Conservation (phyloP, 352 stramenopile species). For the Pythium utonaiense region DNA sequence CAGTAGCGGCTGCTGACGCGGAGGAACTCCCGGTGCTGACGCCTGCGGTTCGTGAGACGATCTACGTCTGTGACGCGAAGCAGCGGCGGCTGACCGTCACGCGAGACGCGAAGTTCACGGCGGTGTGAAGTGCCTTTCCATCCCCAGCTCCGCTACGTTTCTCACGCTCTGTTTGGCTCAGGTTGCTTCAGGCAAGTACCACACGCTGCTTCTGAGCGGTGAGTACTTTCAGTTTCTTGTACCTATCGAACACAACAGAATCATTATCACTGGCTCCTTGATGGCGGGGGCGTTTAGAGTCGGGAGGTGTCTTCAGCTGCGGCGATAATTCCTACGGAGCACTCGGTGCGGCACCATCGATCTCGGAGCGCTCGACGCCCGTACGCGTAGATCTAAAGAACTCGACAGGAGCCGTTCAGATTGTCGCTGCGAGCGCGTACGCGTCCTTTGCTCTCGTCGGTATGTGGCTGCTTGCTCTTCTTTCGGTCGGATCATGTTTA, state of each 20-base stretch:
- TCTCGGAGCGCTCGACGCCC: constrained; percentile 19
- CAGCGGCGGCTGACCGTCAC: constrained; percentile 40
- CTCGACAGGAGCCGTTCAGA: constrained; percentile 32
- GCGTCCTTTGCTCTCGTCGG: constrained; percentile 68
- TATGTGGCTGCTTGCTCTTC: no score
- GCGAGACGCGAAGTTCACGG: constrained; percentile 64
- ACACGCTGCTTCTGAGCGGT: constrained; percentile 73
- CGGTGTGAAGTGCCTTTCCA: constrained; percentile 21
- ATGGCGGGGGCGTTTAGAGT: constrained; percentile 38
- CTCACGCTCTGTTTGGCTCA: no score
- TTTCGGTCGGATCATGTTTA: no score
- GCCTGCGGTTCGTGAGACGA: constrained; percentile 43
- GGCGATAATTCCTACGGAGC: constrained; percentile 67
- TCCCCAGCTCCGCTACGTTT: background rate
- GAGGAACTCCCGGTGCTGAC: constrained; percentile 30
- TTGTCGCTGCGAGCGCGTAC: constrained; percentile 58
- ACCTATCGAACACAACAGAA: no score
- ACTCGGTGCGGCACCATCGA: constrained; percentile 22
- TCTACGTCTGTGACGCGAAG: constrained; percentile 41
- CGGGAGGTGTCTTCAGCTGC: constrained; percentile 57
- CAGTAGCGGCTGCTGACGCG: constrained; percentile 5
- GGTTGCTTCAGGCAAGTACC: constrained; percentile 71
- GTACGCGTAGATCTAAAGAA: constrained; percentile 30
- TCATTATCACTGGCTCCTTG: no score
- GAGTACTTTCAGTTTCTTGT: background rate